Conservation (phyloP, 2,329 filamentous ascomycete species). For the Aureobasidium pullulans region DNA sequence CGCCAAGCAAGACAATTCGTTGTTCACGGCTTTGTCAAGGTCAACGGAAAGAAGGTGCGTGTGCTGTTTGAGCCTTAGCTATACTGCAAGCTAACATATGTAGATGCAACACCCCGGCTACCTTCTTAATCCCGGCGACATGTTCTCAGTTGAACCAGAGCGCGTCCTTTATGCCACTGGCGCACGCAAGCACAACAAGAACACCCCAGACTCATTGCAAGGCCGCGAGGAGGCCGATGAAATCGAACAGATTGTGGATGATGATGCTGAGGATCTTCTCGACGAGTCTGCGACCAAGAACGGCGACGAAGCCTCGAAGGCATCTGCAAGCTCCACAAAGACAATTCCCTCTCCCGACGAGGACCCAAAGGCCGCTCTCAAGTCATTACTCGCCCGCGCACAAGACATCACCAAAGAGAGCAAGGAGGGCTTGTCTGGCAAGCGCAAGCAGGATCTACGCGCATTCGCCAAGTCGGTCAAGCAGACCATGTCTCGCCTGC, state of each 20-base stretch:
- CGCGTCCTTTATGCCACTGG: slow-evolving; percentile 85
- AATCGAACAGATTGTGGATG: slow-evolving; percentile 9
- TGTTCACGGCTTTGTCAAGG: slow-evolving; percentile 84
- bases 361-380: slow-evolving; percentile 41
- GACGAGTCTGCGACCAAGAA: slow-evolving; percentile 20
- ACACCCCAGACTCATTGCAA: slow-evolving; percentile 17
- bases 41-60: slow-evolving; percentile 87
- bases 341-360: slow-evolving; percentile 35
- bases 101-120: slow-evolving; percentile 92
- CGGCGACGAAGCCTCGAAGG: slow-evolving; percentile 20
- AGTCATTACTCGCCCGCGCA: slow-evolving; percentile 48
- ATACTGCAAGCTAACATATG: slow-evolving; percentile 4
- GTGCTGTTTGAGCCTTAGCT: neutral
- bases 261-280: slow-evolving; percentile 8
- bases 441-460: slow-evolving; percentile 69
- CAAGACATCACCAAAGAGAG: slow-evolving; percentile 52
- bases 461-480: slow-evolving; percentile 61
- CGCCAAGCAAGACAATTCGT: slow-evolving; percentile 92
- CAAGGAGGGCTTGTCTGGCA: slow-evolving; percentile 51
- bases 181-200: slow-evolving; percentile 38
- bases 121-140: slow-evolving; percentile 89
- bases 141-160: slow-evolving; percentile 92
- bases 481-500: slow-evolving; percentile 52
- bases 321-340: slow-evolving; percentile 18
- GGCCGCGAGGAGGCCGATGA: slow-evolving; percentile 16